Base-by-base conservation (phyloP, 495 filamentous ascomycete species). In the Rostrohypoxylon terebratum region DNA sequence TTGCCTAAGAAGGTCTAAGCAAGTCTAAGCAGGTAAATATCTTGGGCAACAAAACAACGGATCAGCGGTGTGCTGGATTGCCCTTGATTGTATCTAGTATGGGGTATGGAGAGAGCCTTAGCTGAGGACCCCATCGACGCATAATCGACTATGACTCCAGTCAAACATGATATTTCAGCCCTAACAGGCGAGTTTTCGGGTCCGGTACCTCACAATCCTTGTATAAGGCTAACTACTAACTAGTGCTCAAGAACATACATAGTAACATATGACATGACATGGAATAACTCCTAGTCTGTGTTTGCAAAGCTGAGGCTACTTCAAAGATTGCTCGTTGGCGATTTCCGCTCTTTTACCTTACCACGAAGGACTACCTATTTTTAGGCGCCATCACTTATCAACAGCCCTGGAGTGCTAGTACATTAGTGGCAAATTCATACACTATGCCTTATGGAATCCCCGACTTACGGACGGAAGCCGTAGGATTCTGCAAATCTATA, bases 281-380 rank as follows among this genome's bases (percentile, higher is more conserved):
- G 25, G 14, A 14, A 42, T 42, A 14, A 42, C 38, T 23, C n/a
- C 11, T 28, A 20, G 45, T 28, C 25, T 63, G 7, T 31, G 10
- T 40, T 31, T 54, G 47, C 36, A 42, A 16, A 11, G 31, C 53
- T 63, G 60, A 53, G 18, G 47, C 47, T 53, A 53, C 21, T 62
- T 18, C 5, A 21, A 21, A 4, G 11, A 8, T 20, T 11, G 4
- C 28, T 36, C n/a, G 48, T 42, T 51, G 21, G 31, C 33, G 34
- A 42, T n/a, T 11, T 42, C 33, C 47, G 28, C 59, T 54, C 45
- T 44, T 60, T 45, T 60, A 34, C 64, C 64, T 57, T 68, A 68
- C n/a, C 45, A 34, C 23, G 6, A 11, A 21, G 47, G 33, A n/a
- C 55, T 69, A 63, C 34, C 55, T 69, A 69, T 69, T 69, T 63